Base-by-base conservation (phyloP, 192 early-diverging fungal genomes). In the Diversispora epigaea region DNA sequence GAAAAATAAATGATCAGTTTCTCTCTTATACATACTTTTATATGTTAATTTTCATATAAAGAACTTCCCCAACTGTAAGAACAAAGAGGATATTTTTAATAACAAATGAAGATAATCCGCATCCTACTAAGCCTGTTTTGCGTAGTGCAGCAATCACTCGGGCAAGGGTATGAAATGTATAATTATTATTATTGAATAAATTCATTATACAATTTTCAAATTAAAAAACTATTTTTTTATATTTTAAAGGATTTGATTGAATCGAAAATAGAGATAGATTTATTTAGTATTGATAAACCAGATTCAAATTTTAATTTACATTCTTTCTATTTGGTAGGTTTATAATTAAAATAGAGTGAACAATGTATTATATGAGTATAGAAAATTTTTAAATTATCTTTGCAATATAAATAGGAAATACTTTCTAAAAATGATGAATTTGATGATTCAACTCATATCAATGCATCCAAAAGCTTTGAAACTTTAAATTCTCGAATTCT, bases 71-170 rank as follows among this genome's bases (percentile, higher is more conserved):
- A 77, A 85, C 81, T 6, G 65, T 85, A 25, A 85, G 82, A 46
- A 80, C 80, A 8, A 90, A 89, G 76, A 87, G 90, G 19, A 65
- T 94, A 60, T 94, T 93, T 65, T 62, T 94, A 5, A 86, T 94
- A 50, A 94, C 93, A 54, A 84, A 89, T 68, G 81, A 88, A 68
- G 89, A 91, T 68, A 80, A 87, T 60, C 93, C 93, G 3, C 85
- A 91, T 75, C 46, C 65, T 0, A 77, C 68, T 25, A 84, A 89
- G 52, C 40, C 80, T 41, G 75, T 80, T 22, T 65, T 87, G 39
- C 75, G 83, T 55, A 81, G 81, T 56, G 84, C 88, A 12, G 85
- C 88, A 8, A 85, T 84, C 2, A 84, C 81, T 21, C 80, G 89
- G 19, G 86, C 88, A 32, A 90, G 77, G 76, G 83, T 87, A 54